Percentiles rank a stretch among this genome's conserved stretches.
phyloP scores from a whole-genome alignment of 2,329 filamentous ascomycete genomes.

The Colletotrichum musae region DNA sequence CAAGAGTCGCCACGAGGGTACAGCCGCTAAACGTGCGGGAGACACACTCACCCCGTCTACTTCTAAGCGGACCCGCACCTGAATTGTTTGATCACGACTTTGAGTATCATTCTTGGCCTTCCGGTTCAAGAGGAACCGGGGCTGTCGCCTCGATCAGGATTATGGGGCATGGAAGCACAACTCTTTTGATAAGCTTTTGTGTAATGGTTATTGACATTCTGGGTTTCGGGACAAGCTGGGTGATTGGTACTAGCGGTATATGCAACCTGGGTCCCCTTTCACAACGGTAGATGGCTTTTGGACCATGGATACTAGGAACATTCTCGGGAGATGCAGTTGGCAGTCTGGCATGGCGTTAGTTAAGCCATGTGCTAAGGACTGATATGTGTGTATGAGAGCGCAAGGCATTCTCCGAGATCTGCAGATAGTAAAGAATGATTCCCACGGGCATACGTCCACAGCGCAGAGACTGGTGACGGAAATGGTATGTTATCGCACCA shows the following conservation, averaged over 20 bases:
- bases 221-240: conserved; percentile 12
- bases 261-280: conserved; percentile 13
- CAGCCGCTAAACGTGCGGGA: conserved; percentile 23
- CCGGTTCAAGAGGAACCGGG: not conserved
- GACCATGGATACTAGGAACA: conserved; percentile 10
- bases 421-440: conserved; percentile 33
- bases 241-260: conserved; percentile 1
- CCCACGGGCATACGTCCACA: not conserved
- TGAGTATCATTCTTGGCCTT: conserved; percentile 31
- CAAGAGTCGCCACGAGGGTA: conserved; percentile 62
- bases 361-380: conserved; percentile 30
- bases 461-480: not conserved
- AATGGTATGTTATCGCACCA: too few species aligned
- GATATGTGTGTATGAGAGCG: conserved; percentile 16
- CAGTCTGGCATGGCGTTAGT: conserved; percentile 16
- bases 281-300: conserved; percentile 19
- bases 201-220: conserved; percentile 40
- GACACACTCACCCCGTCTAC: conserved; percentile 46
- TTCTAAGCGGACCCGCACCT: conserved; percentile 56
- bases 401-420: conserved; percentile 12
- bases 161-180: conserved; percentile 26
- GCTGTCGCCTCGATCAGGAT: conserved; percentile 18
- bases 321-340: conserved; percentile 5
- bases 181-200: conserved; percentile 38
- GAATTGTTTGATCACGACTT: conserved; percentile 17